These are phyloP conservation scores for Rhizoctonia solani DNA, from an alignment of 1,284 basidiomycete species.

Conservation along the genomic window DNA sequence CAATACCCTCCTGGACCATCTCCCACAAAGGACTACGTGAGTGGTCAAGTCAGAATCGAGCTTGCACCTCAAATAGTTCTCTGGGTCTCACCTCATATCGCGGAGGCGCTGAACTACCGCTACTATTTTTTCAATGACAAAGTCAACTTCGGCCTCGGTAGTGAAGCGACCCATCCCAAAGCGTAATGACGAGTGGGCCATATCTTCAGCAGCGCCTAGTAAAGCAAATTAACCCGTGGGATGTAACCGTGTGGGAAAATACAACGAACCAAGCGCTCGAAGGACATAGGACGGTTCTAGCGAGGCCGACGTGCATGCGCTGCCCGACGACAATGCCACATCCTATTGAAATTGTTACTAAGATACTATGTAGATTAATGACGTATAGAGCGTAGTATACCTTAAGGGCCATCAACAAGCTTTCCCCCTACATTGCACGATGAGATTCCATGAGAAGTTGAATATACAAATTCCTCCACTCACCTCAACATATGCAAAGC, in stretches of 20 bases:
- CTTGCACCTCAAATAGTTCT: background rate
- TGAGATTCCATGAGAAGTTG: background rate
- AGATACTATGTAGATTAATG: background rate
- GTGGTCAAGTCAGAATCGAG: conserved; percentile 10
- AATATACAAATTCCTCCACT: background rate
- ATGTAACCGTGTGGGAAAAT: background rate
- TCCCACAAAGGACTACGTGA: conserved; percentile 85
- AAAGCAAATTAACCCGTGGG: conserved; percentile 16
- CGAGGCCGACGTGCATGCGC: conserved; percentile 97
- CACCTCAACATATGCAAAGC: conserved; percentile 91
- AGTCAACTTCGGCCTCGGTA: conserved; percentile 96
- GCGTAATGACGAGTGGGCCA: conserved; percentile 97
- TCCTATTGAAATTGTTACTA: conserved; percentile 57
- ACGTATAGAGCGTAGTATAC: conserved; percentile 38
- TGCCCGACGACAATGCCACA: conserved; percentile 95
- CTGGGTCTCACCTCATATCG: conserved; percentile 66
- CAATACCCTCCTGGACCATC: conserved; percentile 98
- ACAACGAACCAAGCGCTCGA: conserved; percentile 77
- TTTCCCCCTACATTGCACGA: conserved; percentile 65
- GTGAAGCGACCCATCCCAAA: conserved; percentile 99
- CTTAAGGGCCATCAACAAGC: conserved; percentile 96
- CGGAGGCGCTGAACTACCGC: conserved; percentile 76
- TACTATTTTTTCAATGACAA: conserved; percentile 89
- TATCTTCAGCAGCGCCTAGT: conserved; percentile 91
- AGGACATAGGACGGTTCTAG: conserved; percentile 98